Evolutionary conservation across 1,284 basidiomycete genomes (phyloP).

Genomic region (Ceratobasidium sp.): DNA sequence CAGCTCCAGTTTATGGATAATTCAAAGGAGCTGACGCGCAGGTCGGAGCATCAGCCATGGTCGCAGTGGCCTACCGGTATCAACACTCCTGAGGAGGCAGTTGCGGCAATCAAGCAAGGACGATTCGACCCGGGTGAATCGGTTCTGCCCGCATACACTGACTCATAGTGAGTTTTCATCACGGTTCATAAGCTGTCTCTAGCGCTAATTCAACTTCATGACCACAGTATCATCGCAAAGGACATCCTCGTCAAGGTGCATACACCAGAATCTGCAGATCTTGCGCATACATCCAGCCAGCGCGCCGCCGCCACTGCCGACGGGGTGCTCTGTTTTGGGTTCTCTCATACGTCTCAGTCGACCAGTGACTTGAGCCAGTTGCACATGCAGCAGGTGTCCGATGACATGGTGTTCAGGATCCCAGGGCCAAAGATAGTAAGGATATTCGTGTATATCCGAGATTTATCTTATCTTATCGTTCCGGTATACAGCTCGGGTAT

Average conservation of each 20-base stretch:
- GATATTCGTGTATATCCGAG: not conserved
- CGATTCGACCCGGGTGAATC: not conserved
- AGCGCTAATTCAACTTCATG: not conserved
- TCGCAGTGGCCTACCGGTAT: not conserved
- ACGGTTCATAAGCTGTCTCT: not conserved
- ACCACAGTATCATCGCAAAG: not conserved
- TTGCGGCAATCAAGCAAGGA: not conserved
- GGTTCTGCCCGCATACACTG: not conserved
- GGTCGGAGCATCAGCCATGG: not conserved
- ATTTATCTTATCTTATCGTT: not conserved
- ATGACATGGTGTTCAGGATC: not conserved
- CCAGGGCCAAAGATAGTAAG: slow-evolving; percentile 4
- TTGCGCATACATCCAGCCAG: not conserved
- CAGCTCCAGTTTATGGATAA: not conserved
- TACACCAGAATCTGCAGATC: not conserved
- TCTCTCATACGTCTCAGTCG: not conserved
- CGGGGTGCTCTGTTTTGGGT: not conserved
- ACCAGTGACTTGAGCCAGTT: not conserved
- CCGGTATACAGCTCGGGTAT: not conserved
- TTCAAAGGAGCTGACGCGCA: not conserved
- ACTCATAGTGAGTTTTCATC: not conserved
- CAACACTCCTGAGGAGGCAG: not conserved
- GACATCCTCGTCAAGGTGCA: not conserved
- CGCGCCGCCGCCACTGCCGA: not conserved
- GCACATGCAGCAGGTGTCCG: not conserved